Evolutionary conservation across 768 basidiomycete genomes (phyloP).

Genomic region (Auricularia heimuer): DNA sequence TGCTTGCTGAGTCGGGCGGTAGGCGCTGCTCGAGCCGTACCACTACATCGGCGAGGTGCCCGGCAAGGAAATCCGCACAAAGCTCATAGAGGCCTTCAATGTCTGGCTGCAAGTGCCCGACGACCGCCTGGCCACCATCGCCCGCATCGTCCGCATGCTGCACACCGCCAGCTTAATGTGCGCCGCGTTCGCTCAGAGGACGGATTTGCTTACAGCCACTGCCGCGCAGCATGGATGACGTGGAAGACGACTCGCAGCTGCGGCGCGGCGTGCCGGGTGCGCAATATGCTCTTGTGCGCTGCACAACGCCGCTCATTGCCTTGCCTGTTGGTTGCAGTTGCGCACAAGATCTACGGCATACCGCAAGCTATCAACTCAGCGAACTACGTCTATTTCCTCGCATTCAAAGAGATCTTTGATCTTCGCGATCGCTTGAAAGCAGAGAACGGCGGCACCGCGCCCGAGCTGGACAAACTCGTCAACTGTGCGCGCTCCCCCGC

Average conservation of each 20-base stretch:
- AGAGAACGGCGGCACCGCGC: constrained; percentile 15
- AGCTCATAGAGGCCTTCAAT: constrained; percentile 90
- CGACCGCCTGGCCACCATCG: constrained; percentile 61
- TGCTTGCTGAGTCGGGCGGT: not conserved
- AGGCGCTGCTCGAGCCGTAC: constrained; percentile 77
- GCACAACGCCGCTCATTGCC: not conserved
- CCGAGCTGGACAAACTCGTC: constrained; percentile 56
- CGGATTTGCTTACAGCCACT: constrained; percentile 9
- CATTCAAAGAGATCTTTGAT: constrained; percentile 72
- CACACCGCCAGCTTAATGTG: constrained; percentile 91
- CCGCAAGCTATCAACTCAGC: constrained; percentile 97
- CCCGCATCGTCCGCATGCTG: constrained; percentile 81
- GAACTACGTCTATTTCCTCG: constrained; percentile 94
- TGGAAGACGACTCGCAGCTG: constrained; percentile 84
- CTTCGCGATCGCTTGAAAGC: constrained; percentile 28
- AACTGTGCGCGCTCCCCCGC: constrained; percentile 40
- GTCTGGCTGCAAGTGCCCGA: constrained; percentile 76
- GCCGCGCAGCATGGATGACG: constrained; percentile 75
- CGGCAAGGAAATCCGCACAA: constrained; percentile 85
- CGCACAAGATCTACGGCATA: constrained; percentile 93
- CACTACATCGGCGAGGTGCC: constrained; percentile 73
- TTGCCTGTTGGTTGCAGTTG: constrained; percentile 36
- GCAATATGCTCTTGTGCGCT: constrained; percentile 9
- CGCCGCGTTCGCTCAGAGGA: constrained; percentile 13
- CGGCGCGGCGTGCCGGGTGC: constrained; percentile 75